Base-by-base conservation (phyloP, 345 rosid genomes). In the Trapa bicornis region DNA sequence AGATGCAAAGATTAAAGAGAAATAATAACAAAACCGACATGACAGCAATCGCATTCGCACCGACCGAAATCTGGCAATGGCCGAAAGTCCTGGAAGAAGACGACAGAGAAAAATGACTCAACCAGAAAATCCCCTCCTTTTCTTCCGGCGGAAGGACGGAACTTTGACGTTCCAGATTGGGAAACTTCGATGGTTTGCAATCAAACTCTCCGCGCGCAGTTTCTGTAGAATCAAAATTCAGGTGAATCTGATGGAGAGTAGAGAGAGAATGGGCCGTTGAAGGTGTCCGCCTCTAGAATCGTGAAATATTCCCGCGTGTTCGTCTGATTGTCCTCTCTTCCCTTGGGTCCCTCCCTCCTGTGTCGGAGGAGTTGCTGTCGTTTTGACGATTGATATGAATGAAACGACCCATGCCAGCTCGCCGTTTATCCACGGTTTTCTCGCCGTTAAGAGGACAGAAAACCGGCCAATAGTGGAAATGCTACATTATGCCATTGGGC, bases 221-320 rank as follows among this genome's bases (percentile, higher is more conserved):
- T n/a, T 1, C 33, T 6, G 6, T 22, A 0, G 35, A 22, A n/a
- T 54, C 60, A 22, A 56, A 41, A 16, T 41, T 12, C 42, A 4
- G 65, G 22, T 37, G 33, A 45, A 41, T 64, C 1, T 4, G 35
- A 8, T 4, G 5, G 68, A 50, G 60, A 37, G 14, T 10, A 4
- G 43, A 50, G 43, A 53, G 32, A 47, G 48, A 5, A 41, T 41
- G 54, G 60, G 66, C 68, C 75, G 79, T 73, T 76, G 70, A 78
- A 74, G 42, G 11, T 16, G 73, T 72, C 82, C 86, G 82, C 47
- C 43, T 41, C 43, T 4, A 41, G 4, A 41, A 41, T 69, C 77
- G 78, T 61, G 33, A 2, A 61, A 64, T 50, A 61, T 76, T 83
- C 84, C 84, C 84, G 82, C 86, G 79, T 66, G 70, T 78, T 75